A percentile compares a stretch with the other conserved stretches of the same genome.
Conservation (phyloP, 2,329 filamentous ascomycete genomes). For the Botrytis medusae region DNA sequence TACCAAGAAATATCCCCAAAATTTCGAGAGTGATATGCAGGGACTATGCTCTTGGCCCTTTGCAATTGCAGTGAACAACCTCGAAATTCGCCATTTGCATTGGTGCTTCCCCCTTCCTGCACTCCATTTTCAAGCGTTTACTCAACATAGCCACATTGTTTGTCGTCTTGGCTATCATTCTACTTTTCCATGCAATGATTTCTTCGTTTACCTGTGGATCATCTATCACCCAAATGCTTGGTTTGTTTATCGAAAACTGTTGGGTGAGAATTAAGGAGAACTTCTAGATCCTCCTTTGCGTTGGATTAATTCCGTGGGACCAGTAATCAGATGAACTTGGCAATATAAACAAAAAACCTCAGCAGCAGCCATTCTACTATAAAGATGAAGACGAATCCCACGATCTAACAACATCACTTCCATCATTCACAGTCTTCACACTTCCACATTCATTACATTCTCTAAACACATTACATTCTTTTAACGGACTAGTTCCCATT, state of each 20-base stretch:
- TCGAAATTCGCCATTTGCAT: not conserved
- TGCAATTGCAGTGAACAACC: not conserved
- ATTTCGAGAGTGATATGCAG: not conserved
- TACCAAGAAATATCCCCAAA: not conserved
- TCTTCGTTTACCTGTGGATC: not conserved
- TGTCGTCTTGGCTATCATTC: not conserved
- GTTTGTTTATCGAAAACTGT: not conserved
- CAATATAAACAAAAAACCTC: not conserved
- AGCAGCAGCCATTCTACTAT: conserved; percentile 8
- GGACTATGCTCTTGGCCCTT: not conserved
- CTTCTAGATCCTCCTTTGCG: conserved; percentile 5
- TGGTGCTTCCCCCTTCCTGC: not conserved
- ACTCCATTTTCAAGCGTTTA: not conserved
- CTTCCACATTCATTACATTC: conserved; percentile 10
- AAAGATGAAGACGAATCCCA: not conserved
- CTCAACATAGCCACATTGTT: not conserved
- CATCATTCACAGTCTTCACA: not conserved
- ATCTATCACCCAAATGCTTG: not conserved
- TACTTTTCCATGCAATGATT: not conserved
- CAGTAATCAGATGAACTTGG: conserved; percentile 6
- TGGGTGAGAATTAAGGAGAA: not conserved
- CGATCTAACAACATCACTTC: not conserved
- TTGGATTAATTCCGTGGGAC: not conserved
- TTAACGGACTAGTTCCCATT: not conserved
- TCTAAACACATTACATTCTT: not conserved